These are phyloP conservation scores for Salix caprea DNA, from an alignment of 345 rosid genomes.

Conservation along the genomic window DNA sequence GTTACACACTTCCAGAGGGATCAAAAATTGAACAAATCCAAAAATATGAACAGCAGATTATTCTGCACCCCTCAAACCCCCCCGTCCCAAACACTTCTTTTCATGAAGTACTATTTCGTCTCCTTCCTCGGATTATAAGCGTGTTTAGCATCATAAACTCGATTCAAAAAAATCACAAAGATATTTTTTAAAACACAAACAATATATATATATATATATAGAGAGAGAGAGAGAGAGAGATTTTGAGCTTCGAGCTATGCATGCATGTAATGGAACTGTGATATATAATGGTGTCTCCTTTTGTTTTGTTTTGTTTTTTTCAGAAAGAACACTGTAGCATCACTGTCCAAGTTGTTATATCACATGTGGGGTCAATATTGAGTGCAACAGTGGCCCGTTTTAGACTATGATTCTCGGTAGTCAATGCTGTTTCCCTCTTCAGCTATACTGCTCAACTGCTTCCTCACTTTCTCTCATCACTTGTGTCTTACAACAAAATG, in stretches of 20 bases:
- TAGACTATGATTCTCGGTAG: conserved; percentile 2
- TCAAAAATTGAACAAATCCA: too few relatives aligned
- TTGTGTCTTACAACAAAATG: conserved; percentile 12
- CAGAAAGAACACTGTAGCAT: not conserved
- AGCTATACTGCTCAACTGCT: conserved; percentile 25
- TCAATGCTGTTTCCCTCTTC: conserved; percentile 24
- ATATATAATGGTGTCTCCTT: not conserved
- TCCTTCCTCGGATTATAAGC: not conserved
- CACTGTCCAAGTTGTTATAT: not conserved
- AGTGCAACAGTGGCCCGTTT: conserved; percentile 6
- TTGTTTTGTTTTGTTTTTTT: not conserved
- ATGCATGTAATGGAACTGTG: not conserved
- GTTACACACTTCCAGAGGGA: too few relatives aligned
- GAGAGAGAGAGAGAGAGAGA: too few relatives aligned
- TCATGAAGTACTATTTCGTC: conserved; percentile 14
- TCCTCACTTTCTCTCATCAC: conserved; percentile 24
- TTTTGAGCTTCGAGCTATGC: not conserved
- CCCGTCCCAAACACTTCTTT: conserved; percentile 6
- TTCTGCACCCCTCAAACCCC: not conserved
- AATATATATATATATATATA: too few relatives aligned
- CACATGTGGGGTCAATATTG: conserved; percentile 1
- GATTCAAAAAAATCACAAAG: too few relatives aligned
- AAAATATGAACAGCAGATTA: too few relatives aligned
- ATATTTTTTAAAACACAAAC: too few relatives aligned
- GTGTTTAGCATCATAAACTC: too few relatives aligned